Base-by-base conservation (phyloP, 2,329 filamentous ascomycete genomes). In the Endothia cerciana region DNA sequence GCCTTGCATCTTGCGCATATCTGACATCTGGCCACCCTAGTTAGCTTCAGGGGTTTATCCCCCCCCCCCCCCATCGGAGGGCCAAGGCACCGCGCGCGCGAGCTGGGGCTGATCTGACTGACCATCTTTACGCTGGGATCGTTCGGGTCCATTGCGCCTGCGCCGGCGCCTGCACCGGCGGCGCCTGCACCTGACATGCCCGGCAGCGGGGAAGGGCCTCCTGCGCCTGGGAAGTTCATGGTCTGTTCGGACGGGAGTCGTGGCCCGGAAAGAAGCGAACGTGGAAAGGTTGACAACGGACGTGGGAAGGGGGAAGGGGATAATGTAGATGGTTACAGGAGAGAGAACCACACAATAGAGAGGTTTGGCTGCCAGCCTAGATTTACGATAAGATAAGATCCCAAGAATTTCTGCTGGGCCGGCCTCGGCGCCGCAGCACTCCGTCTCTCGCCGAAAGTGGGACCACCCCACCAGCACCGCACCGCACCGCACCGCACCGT, bases 1-100 rank as follows among this genome's bases (percentile, higher is more conserved):
- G 30, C 83, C 79, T 84, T 93, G 88, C 82, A 97, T 90, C 91
- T 95, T 64, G 22, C 47, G 71, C 43, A 56, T 62, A 25, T 63
- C 60, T 40, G 65, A 45, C 3, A 59, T 22, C 66, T 51, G 22
- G 7, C 28, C 28, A 11, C 22, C 4, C 25, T 28, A 8, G 22
- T 41, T 10, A 59, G 38, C 38, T 22, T 47, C 8, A 47, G n/a
- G n/a, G n/a, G n/a, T n/a, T 69, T 11, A 67, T 53, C 36, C 60
- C 11, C 11, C 4, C 19, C 7, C 13, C 30, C 36, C n/a, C n/a
- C 25, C 13, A 59, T n/a, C 2, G 19, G 15, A 55, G n/a, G 8
- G 11, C 3, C 43, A 47, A 47, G 41, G 45, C 22, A n/a, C 10
- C 8, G 22, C 45, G 45, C 11, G 45, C 47, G 15, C 17, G 13